A percentile compares a stretch with the other conserved stretches of the same genome.
Conservation (phyloP, 2,329 filamentous ascomycete genomes). For the Aspergillus sclerotialis region DNA sequence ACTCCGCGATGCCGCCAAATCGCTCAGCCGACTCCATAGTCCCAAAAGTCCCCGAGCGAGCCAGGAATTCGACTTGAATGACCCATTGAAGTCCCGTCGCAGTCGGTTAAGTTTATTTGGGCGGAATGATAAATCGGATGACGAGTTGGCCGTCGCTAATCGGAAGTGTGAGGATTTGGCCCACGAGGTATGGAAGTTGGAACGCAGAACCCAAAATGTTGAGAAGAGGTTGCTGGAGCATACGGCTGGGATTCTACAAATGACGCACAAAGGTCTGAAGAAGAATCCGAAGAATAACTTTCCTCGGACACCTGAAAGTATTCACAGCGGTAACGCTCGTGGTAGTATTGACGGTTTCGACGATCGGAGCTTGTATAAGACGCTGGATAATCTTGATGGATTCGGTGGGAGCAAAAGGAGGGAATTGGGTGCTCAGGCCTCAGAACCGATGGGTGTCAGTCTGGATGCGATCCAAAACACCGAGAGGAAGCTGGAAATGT, state of each 20-base stretch:
- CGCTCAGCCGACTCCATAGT: conserved; percentile 73
- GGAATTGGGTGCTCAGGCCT: conserved; percentile 11
- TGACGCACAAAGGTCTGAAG: conserved; percentile 72
- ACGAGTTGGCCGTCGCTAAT: conserved; percentile 66
- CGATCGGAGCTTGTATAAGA: conserved; percentile 65
- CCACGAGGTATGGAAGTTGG: conserved; percentile 69
- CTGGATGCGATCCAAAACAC: conserved; percentile 53
- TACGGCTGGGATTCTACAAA: conserved; percentile 83
- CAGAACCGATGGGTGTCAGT: conserved; percentile 11
- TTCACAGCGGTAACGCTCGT: conserved; percentile 52
- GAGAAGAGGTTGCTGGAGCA: conserved; percentile 76
- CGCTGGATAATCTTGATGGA: conserved; percentile 59
- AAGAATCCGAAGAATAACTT: conserved; percentile 49
- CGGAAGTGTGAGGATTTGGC: conserved; percentile 81
- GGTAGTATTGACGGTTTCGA: conserved; percentile 63
- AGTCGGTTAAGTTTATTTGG: conserved; percentile 47
- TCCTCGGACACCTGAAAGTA: conserved; percentile 69
- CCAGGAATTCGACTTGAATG: conserved; percentile 28
- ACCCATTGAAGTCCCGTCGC: conserved; percentile 43
- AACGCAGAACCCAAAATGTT: conserved; percentile 67
- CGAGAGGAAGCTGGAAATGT: conserved; percentile 58
- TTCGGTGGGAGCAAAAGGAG: conserved; percentile 21
- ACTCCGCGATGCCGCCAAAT: conserved; percentile 85
- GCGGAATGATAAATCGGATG: conserved; percentile 54
- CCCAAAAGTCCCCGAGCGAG: conserved; percentile 51